Conservation (phyloP, 2,329 filamentous ascomycete genomes). For the Claviceps pazoutovae region DNA sequence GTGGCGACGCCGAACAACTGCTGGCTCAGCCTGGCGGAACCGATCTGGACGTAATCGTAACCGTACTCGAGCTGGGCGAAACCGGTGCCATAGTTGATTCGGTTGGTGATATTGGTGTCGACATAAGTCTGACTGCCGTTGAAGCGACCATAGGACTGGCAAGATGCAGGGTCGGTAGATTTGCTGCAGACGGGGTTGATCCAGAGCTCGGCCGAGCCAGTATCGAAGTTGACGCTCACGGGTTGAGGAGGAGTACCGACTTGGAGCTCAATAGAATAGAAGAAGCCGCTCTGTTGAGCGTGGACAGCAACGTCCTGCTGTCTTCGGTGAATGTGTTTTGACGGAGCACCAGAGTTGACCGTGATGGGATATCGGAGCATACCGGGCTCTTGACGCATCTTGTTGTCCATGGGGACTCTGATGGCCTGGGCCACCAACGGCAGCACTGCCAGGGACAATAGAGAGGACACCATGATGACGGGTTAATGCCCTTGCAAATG, state of each 20-base stretch:
- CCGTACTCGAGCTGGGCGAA: constrained; percentile 20
- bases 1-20: constrained; percentile 24
- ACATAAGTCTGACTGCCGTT: constrained; percentile 16
- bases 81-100: constrained; percentile 19
- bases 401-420: constrained; percentile 11
- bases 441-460: constrained; percentile 16
- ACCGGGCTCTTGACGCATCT: constrained; percentile 12
- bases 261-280: constrained; percentile 24
- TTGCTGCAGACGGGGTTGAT: constrained; percentile 26
- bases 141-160: constrained; percentile 17
- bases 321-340: constrained; percentile 16
- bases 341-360: constrained; percentile 14
- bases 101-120: constrained; percentile 13
- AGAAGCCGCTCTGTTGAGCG: constrained; percentile 18
- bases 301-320: constrained; percentile 15
- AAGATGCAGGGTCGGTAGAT: constrained; percentile 15
- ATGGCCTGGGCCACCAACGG: constrained; percentile 14
- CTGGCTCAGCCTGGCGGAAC: constrained; percentile 18
- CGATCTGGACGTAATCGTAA: constrained; percentile 20
- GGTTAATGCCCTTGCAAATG: neutral
- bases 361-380: constrained; percentile 17
- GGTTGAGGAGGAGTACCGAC: constrained; percentile 24
- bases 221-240: constrained; percentile 27
- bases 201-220: constrained; percentile 28
- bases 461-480: constrained; percentile 16